Base-by-base conservation (phyloP, 257 asterid species). In the Mitragyna speciosa region DNA sequence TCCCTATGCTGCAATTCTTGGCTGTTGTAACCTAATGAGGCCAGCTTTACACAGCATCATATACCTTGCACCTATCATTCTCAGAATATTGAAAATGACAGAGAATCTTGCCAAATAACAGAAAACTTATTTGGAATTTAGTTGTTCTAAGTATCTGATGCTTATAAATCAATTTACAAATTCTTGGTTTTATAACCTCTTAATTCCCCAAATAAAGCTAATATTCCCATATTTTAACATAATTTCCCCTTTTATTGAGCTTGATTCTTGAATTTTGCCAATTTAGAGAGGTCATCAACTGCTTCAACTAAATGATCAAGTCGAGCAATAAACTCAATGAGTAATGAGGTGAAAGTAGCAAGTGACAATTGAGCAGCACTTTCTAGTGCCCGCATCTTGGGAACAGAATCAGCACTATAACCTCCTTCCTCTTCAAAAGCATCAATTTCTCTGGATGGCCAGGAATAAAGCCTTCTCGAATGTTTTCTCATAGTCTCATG, bases 231-330 rank as follows among this genome's bases (percentile, higher is more conserved):
- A 12, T 30, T 70, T 7, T 16, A 7, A 2, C 54, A 30, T 36
- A 20, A 68, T 54, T 39, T n/a, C 68, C 56, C 43, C 28, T 33
- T 36, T 61, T 70, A 85, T 54, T 73, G 65, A 30, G 61, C 79
- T 54, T 87, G 89, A 63, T 77, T 86, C 77, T 87, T 84, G 78
- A 90, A 92, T 65, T 87, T 84, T 15, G 92, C 94, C 95, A 89
- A 66, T 70, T 82, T 86, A 16, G 97, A 86, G 59, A 92, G 91
- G 45, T 84, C 75, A 83, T 90, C 91, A 19, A 90, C 95, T 39
- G 93, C 92, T 70, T 87, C 97, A 51, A 89, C 92, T 78, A 92
- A 82, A 88, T 90, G 95, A 81, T 92, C 92, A 17, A 92, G 92
- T 74, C 97, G 79, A 17, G 93, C 95, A 82, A 89, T 90, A 70